Evolutionary conservation across 2,329 filamentous ascomycete species (phyloP), one percentile per base, ranked within the genome.

Genomic region (Bipolaris sorokiniana): DNA sequence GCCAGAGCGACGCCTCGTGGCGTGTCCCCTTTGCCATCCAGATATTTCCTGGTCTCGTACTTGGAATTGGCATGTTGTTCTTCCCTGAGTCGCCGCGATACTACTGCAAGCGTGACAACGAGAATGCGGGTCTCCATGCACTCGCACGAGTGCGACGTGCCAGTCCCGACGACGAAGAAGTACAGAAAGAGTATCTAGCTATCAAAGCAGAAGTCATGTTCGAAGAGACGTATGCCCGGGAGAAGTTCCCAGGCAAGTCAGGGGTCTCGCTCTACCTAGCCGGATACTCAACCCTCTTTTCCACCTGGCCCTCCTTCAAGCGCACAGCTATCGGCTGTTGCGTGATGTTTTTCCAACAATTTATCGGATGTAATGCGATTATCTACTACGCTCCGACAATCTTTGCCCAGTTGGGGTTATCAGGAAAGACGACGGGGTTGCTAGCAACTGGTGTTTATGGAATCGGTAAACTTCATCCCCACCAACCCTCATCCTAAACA

Each of bases 281-380:
- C 86, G 18, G 86, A 81, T 20, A 79, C 81, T 82, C 79, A 56
- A 80, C 79, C 58, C 61, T 80, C 16, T 78, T 79, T 69, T 76
- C 76, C 54, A 79, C 78, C 46, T 79, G 77, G 79, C 60, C 77
- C 71, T 61, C 78, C 66, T 65, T 79, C 75, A 57, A 76, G 71
- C 58, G 73, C 75, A 57, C 78, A 73, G 73, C 65, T 4, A 63
- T 66, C 4, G 63, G 65, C 6, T 67, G 65, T 58, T 65, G 59
- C 28, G 58, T 73, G 18, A 75, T 76, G 74, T 80, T 80, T 75
- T 79, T 80, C 71, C 77, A 80, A 51, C 78, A 80, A 64, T 79
- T 85, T 83, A 92, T 90, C 23, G 90, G 91, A 82, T 90, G 95
- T 80, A 52, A 96, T 84, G 95, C 93, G 78, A 90, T 95, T 82